Base-by-base conservation (phyloP, 2,329 filamentous ascomycete species). In the Cladophialophora yegresii region DNA sequence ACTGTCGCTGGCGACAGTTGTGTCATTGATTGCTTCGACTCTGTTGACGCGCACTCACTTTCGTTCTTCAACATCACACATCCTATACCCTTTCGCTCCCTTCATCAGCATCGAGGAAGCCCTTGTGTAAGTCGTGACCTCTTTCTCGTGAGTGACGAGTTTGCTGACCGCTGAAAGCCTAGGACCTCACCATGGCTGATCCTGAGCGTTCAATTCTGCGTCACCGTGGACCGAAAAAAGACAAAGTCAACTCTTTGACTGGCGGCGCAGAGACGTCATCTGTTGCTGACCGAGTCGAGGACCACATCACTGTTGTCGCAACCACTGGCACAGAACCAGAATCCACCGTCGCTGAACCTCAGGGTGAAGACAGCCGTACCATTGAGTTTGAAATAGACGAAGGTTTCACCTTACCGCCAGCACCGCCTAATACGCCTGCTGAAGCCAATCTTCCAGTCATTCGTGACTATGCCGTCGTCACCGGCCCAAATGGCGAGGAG, bases 11-110 rank as follows among this genome's bases (percentile, higher is more conserved):
- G 43, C 28, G 50, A n/a, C 56, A 33, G 32, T 40, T 45, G 56
- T 40, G 56, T 16, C 30, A 49, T n/a, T 55, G 28, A 43, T 55
- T 56, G 56, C 62, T 50, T 28, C 55, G 55, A 58, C 26, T 9
- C 26, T 20, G 55, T 49, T 22, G 47, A 51, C 47, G 55, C 22
- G 22, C 40, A 12, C 40, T 49, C 40, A 58, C 55, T 13, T 58
- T 58, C 50, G 28, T 54, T 56, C 56, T 54, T 54, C 40, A 43
- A 61, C 40, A 54, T 16, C 9, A 36, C 32, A 56, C 33, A 33
- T 58, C 54, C 45, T 62, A 45, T 45, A 51, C 36, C 36, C 33
- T 54, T 58, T 47, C 36, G 20, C 30, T 49, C 36, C n/a, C 16
- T 43, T 43, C n/a, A 43, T 6, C 16, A n/a, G 36, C 16, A 43